Evolutionary conservation across 495 filamentous ascomycete species (phyloP), one percentile per base, ranked within the genome.

Genomic region (Penicillium longicatenatum): DNA sequence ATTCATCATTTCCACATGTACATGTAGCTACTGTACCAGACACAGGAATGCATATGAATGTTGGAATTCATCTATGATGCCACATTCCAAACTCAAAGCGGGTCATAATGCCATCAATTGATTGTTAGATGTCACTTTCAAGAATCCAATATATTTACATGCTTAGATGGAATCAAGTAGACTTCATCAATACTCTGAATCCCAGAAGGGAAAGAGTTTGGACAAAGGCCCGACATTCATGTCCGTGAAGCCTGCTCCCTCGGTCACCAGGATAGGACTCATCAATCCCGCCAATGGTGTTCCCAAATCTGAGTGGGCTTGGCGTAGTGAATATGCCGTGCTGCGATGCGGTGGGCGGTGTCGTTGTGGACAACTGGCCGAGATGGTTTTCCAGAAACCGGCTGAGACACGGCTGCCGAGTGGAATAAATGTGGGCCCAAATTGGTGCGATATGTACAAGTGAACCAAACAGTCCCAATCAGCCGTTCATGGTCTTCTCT

Each of bases 401-500:
- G 31, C 31, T 35, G 10, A 12, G 9, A 35, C 31, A 12, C 31
- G 31, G 31, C 26, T 26, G 26, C 12, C 31, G 12, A 35, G 31
- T 35, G 31, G 31, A 10, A 35, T 3, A 26, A 26, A 5, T 26
- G 26, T 26, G 26, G 26, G 26, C 26, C 26, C 26, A 6, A 26
- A 6, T 26, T 26, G 26, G 26, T 26, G 26, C 26, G 7, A 26
- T 26, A 26, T 26, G 26, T 26, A 26, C 26, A 26, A 26, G 26
- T 26, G 26, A 26, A 26, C 26, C 1, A 26, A 26, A 26, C 26
- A 26, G 26, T 26, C 26, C 26, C 26, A 26, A 33, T 72, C 62
- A 76, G 29, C 51, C 62, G 41, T 58, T 63, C 62, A 69, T 67
- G 4, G 55, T 46, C 49, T 70, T 66, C 31, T 71, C 71, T 3